phyloP scores from a whole-genome alignment of 2,329 filamentous ascomycete species.

The Colletotrichum plurivorum region DNA sequence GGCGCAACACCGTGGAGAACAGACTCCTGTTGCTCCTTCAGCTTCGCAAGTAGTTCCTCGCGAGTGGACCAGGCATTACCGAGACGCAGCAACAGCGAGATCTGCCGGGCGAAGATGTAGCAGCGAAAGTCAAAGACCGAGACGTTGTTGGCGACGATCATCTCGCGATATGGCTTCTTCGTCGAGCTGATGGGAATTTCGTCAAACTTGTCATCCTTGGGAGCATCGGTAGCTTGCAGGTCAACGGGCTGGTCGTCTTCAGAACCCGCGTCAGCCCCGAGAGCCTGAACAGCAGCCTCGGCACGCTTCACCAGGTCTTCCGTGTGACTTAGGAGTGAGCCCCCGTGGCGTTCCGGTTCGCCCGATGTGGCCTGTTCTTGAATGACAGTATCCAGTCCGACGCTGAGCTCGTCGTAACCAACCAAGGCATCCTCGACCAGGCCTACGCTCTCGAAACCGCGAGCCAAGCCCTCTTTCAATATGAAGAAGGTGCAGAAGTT shows the following conservation, averaged over 20 bases:
- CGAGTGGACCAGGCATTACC: conserved; percentile 79
- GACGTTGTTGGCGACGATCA: conserved; percentile 94
- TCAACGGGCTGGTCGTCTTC: conserved; percentile 63
- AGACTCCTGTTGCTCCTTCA: conserved; percentile 73
- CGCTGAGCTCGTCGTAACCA: conserved; percentile 93
- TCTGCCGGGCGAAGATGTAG: conserved; percentile 93
- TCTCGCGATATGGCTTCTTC: conserved; percentile 88
- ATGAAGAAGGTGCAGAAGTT: conserved; percentile 99
- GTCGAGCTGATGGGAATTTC: conserved; percentile 74
- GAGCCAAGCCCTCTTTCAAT: conserved; percentile 92
- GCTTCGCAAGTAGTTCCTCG: conserved; percentile 73
- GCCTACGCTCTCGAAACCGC: conserved; percentile 96
- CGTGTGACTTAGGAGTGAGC: conserved; percentile 79
- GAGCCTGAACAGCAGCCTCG: conserved; percentile 63
- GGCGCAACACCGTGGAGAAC: conserved; percentile 71
- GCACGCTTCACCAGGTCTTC: conserved; percentile 78
- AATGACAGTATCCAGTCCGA: conserved; percentile 87
- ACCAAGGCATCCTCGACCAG: conserved; percentile 95
- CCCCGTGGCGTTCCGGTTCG: conserved; percentile 76
- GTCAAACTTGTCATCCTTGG: conserved; percentile 58
- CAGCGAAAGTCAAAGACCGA: conserved; percentile 96
- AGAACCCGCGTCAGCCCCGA: conserved; percentile 47
- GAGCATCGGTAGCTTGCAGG: conserved; percentile 60
- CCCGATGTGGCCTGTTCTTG: conserved; percentile 77
- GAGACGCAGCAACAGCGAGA: conserved; percentile 84